Conservation (phyloP, 2,329 filamentous ascomycete genomes). For the Stagonosporopsis tanaceti region DNA sequence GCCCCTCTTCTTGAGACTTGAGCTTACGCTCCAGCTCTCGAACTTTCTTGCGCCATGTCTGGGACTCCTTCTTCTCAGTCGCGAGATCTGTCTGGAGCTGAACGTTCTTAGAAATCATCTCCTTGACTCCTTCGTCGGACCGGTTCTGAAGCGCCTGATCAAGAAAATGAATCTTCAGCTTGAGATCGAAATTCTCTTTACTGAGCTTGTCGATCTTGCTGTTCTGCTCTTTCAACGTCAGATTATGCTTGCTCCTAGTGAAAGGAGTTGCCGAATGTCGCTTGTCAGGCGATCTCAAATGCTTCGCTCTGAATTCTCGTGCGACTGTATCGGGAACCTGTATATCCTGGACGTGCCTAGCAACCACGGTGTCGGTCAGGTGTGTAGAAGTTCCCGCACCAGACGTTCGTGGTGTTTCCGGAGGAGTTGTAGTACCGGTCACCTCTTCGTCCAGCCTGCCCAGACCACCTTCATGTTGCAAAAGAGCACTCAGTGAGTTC, state of each 20-base stretch:
- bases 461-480: slow-evolving; percentile 57
- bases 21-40: slow-evolving; percentile 87
- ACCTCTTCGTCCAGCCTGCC: slow-evolving; percentile 68
- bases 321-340: slow-evolving; percentile 89
- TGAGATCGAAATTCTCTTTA: slow-evolving; percentile 94
- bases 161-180: slow-evolving; percentile 83
- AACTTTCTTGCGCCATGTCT: slow-evolving; percentile 78
- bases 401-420: slow-evolving; percentile 74
- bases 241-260: slow-evolving; percentile 52
- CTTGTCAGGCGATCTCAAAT: slow-evolving; percentile 70
- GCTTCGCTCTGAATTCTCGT: slow-evolving; percentile 82
- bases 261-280: slow-evolving; percentile 51
- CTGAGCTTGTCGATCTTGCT: slow-evolving; percentile 95
- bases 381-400: slow-evolving; percentile 64
- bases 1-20: slow-evolving; percentile 63
- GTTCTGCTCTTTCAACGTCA: slow-evolving; percentile 97
- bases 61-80: slow-evolving; percentile 89
- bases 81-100: slow-evolving; percentile 91
- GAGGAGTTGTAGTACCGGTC: slow-evolving; percentile 56
- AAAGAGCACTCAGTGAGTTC: slow-evolving; percentile 42
- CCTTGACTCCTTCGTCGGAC: slow-evolving; percentile 94
- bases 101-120: slow-evolving; percentile 97
- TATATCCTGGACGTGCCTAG: slow-evolving; percentile 87
- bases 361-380: slow-evolving; percentile 82
- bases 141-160: slow-evolving; percentile 92